These are phyloP conservation scores for Panaeolus papilionaceus DNA, from an alignment of 768 basidiomycete genomes.

Conservation along the genomic window DNA sequence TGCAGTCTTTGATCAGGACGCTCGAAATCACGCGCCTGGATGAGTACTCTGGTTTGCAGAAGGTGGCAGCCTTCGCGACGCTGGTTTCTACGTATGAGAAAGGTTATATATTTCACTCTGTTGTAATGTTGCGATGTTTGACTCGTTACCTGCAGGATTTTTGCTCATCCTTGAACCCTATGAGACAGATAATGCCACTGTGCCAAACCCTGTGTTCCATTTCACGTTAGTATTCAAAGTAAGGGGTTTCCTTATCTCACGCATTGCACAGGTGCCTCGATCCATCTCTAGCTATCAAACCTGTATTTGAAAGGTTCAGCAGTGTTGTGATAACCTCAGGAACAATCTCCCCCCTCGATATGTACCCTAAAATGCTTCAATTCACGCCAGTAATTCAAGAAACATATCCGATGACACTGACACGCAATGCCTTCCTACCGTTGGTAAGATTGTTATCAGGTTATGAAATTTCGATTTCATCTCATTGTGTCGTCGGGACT, in stretches of 20 bases:
- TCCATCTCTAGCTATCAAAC: constrained; percentile 96
- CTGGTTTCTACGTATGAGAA: constrained; percentile 98
- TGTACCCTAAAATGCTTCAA: constrained; percentile 99
- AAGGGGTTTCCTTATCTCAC: background rate
- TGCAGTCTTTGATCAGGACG: constrained; percentile 93
- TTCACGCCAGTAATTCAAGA: constrained; percentile 98
- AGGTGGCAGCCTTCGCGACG: constrained; percentile 95
- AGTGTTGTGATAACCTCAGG: constrained; percentile 99
- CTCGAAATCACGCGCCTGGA: constrained; percentile 89
- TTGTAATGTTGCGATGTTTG: constrained; percentile 14
- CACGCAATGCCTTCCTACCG: constrained; percentile 95
- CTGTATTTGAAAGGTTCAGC: constrained; percentile 97
- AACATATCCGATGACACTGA: constrained; percentile 97
- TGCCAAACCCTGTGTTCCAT: constrained; percentile 98
- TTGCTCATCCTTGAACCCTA: constrained; percentile 97
- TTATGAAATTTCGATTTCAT: constrained; percentile 11
- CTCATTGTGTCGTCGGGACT: constrained; percentile 16
- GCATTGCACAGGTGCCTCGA: constrained; percentile 80
- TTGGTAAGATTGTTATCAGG: constrained; percentile 58
- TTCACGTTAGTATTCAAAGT: constrained; percentile 65
- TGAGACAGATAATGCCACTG: constrained; percentile 97
- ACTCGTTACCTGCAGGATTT: constrained; percentile 60
- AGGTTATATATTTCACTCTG: constrained; percentile 50
- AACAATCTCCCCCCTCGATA: constrained; percentile 97
- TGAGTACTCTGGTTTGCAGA: constrained; percentile 91